Percentiles rank a stretch among this genome's conserved stretches.
Evolutionary conservation across 768 basidiomycete genomes (phyloP).

Genomic region (Leccinum arenicola): DNA sequence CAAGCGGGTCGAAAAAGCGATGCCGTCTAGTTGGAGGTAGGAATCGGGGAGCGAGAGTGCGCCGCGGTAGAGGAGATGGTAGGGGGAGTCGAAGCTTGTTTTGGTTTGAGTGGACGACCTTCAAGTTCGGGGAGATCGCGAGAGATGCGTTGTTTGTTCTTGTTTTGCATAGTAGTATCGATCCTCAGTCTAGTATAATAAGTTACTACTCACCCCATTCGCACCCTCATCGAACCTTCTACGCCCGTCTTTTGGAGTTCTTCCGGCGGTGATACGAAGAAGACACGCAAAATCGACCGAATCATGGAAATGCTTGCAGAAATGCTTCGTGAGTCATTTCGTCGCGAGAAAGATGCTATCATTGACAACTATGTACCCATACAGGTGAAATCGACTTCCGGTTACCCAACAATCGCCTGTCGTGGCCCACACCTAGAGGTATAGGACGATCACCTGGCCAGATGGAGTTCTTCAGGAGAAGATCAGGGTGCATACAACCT

Average conservation of each 20-base stretch:
- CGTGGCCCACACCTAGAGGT: not conserved
- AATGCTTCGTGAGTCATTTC: slow-evolving; percentile 8
- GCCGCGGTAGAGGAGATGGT: slow-evolving; percentile 72
- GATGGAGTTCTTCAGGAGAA: not conserved
- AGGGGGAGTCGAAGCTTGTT: slow-evolving; percentile 4
- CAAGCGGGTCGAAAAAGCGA: slow-evolving; percentile 62
- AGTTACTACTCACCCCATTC: not conserved
- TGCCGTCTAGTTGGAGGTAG: slow-evolving; percentile 64
- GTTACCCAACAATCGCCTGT: not conserved
- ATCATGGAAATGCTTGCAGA: not conserved
- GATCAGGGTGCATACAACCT: not conserved
- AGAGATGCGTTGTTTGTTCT: too few species aligned
- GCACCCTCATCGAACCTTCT: not conserved
- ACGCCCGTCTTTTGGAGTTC: not conserved
- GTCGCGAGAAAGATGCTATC: not conserved
- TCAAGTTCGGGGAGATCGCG: too few species aligned
- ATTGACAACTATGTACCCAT: not conserved
- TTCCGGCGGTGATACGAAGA: not conserved
- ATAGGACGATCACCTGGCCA: not conserved
- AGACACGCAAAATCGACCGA: not conserved
- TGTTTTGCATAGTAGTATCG: too few species aligned
- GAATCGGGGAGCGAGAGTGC: slow-evolving; percentile 74
- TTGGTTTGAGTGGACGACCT: too few species aligned
- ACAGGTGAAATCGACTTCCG: not conserved
- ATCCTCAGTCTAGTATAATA: too few species aligned